Conservation (phyloP, 345 rosid species). For the Populus ilicifolia region DNA sequence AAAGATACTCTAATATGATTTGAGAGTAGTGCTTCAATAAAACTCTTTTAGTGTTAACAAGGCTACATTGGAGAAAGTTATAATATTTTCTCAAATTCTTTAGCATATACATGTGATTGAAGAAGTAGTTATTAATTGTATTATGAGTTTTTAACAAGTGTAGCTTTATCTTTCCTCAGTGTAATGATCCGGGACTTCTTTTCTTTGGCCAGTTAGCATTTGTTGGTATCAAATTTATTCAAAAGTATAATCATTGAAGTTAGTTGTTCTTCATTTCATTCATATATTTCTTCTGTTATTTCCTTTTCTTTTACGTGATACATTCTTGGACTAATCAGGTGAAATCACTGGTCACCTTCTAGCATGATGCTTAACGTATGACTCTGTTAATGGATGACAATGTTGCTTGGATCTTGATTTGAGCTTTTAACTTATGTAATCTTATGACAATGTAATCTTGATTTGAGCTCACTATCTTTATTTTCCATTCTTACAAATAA, state of each 20-base stretch:
- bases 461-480: constrained; percentile 34
- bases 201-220: constrained; percentile 46
- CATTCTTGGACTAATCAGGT: constrained; percentile 38
- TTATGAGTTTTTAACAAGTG: not conserved
- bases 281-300: not conserved
- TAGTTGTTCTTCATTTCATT: not conserved
- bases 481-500: not conserved
- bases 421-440: constrained; percentile 82
- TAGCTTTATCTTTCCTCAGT: not conserved
- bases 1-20: constrained; percentile 21
- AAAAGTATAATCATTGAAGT: constrained; percentile 55
- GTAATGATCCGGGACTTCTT: not conserved
- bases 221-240: constrained; percentile 77
- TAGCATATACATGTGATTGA: constrained; percentile 88
- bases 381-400: constrained; percentile 97
- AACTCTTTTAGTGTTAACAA: constrained; percentile 26
- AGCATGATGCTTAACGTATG: constrained; percentile 61
- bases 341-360: constrained; percentile 66
- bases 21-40: constrained; percentile 16
- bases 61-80: constrained; percentile 55
- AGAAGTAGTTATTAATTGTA: constrained; percentile 49
- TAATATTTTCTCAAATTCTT: constrained; percentile 92
- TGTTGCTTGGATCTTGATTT: constrained; percentile 96
- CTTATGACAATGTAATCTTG: constrained; percentile 96
- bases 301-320: not conserved